Conservation (phyloP, 1,284 basidiomycete species). For the Volvariella volvacea region DNA sequence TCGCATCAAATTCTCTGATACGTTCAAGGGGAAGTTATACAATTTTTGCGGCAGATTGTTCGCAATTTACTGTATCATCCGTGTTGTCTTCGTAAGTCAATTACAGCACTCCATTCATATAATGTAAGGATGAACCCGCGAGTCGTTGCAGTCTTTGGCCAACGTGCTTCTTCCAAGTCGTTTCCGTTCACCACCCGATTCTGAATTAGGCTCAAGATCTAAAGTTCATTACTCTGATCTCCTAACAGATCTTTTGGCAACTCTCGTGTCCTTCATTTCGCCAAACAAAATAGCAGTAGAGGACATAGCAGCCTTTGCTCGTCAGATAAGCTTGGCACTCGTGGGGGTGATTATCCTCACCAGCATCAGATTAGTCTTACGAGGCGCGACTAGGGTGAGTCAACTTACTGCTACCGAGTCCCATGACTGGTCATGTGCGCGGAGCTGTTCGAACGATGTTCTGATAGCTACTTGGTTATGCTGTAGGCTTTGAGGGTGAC, state of each 20-base stretch:
- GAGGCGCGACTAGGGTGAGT: constrained; percentile 53
- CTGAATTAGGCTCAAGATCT: constrained; percentile 16
- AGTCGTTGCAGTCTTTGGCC: constrained; percentile 42
- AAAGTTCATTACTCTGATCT: constrained; percentile 45
- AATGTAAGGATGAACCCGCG: too few species aligned
- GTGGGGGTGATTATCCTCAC: constrained; percentile 69
- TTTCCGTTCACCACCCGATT: constrained; percentile 19
- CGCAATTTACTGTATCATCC: constrained; percentile 61
- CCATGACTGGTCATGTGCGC: too few species aligned
- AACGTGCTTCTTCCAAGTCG: constrained; percentile 46
- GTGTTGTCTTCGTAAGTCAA: constrained; percentile 55
- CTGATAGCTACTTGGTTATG: too few species aligned
- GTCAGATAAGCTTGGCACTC: constrained; percentile 62
- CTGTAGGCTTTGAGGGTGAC: constrained; percentile 54
- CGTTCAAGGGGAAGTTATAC: constrained; percentile 47
- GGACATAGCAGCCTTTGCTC: constrained; percentile 42
- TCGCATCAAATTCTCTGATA: constrained; percentile 43
- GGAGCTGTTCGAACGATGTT: too few species aligned
- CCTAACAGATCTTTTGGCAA: constrained; percentile 49
- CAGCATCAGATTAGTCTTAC: constrained; percentile 60
- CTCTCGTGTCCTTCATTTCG: constrained; percentile 40
- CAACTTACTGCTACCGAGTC: constrained; percentile 1
- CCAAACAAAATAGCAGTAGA: constrained; percentile 25
- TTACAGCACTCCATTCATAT: constrained; percentile 1
- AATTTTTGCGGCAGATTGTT: constrained; percentile 46